These are phyloP conservation scores for Pelargonium fulgidum DNA, from an alignment of 441 rosid genomes.

Conservation along the genomic window DNA sequence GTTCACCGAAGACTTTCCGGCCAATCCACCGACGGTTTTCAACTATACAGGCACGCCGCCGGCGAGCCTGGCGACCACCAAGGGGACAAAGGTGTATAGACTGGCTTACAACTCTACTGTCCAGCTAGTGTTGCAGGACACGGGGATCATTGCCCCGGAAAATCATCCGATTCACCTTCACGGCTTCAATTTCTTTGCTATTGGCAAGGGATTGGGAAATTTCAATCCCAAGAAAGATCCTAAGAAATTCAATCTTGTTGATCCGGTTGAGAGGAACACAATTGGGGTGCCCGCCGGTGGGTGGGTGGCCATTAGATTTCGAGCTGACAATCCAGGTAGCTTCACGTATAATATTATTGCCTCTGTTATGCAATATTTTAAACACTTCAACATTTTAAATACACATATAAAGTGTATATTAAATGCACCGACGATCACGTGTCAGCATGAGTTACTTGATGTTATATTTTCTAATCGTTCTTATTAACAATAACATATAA, in stretches of 20 bases:
- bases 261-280: conserved; percentile 57
- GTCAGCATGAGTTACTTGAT: no score
- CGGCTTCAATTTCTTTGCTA: conserved; percentile 58
- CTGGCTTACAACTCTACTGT: conserved; percentile 49
- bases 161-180: conserved; percentile 74
- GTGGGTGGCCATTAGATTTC: conserved; percentile 55
- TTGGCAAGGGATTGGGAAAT: conserved; percentile 55
- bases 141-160: conserved; percentile 40
- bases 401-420: no score
- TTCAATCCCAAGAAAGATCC: conserved; percentile 44
- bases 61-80: conserved; percentile 27
- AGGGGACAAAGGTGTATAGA: conserved; percentile 45
- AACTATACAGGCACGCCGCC: conserved; percentile 52
- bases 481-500: no score
- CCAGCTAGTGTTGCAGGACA: conserved; percentile 54
- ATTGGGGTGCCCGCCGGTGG: conserved; percentile 64
- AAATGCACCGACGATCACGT: no score
- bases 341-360: neutral
- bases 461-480: no score
- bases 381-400: no score
- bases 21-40: conserved; percentile 43
- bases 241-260: conserved; percentile 44
- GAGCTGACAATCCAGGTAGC: conserved; percentile 63
- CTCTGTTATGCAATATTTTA: neutral
- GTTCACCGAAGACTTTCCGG: conserved; percentile 50